Evolutionary conservation across 2,329 filamentous ascomycete species (phyloP).

Genomic region (Hyphodiscus sp.): DNA sequence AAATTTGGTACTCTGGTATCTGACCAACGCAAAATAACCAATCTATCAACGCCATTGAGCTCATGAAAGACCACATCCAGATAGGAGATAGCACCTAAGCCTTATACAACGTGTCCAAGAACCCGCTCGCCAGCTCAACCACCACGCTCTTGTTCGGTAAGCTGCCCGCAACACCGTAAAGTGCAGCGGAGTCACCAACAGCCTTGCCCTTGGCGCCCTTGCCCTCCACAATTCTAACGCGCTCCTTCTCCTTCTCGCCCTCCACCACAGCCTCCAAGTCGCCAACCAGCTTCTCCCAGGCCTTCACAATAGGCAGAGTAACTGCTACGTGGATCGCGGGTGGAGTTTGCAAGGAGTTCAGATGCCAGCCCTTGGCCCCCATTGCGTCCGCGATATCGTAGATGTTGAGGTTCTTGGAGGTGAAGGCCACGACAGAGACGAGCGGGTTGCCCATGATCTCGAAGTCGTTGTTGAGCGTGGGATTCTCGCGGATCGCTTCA

Average conservation of each 20-base stretch:
- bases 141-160: slow-evolving; percentile 95
- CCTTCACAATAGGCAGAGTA: slow-evolving; percentile 76
- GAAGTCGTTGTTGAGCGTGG: slow-evolving; percentile 64
- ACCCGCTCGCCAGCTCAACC: slow-evolving; percentile 81
- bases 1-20: not conserved
- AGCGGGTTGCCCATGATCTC: slow-evolving; percentile 77
- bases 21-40: not conserved
- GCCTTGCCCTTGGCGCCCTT: slow-evolving; percentile 59
- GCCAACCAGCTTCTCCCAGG: slow-evolving; percentile 68
- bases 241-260: slow-evolving; percentile 74
- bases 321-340: slow-evolving; percentile 92
- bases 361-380: slow-evolving; percentile 80
- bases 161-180: slow-evolving; percentile 93
- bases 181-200: slow-evolving; percentile 72
- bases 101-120: slow-evolving; percentile 90
- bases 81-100: slow-evolving; percentile 42
- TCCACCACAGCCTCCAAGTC: slow-evolving; percentile 65
- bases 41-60: not conserved
- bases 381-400: slow-evolving; percentile 94
- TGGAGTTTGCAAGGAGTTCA: slow-evolving; percentile 88
- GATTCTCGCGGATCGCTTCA: slow-evolving; percentile 63
- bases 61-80: not conserved
- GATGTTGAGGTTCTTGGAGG: slow-evolving; percentile 75
- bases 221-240: slow-evolving; percentile 63
- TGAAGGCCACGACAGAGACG: slow-evolving; percentile 86